Percentiles rank a stretch among this genome's conserved stretches.
phyloP scores from a whole-genome alignment of 768 basidiomycete genomes.

The Wakefieldia striispora region DNA sequence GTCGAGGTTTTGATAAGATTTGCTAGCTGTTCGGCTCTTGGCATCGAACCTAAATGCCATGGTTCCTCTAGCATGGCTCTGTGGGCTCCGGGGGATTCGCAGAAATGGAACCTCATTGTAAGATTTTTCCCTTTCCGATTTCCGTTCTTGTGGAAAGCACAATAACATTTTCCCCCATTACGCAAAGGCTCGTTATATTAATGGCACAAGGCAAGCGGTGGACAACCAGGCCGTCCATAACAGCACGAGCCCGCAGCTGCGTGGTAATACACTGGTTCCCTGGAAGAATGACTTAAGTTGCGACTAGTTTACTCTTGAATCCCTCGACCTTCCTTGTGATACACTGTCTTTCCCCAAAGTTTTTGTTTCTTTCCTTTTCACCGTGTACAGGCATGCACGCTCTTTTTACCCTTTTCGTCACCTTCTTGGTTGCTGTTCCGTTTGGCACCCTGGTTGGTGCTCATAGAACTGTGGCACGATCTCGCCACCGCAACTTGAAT shows the following conservation, averaged over 20 bases:
- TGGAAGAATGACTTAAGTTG: conserved; percentile 4
- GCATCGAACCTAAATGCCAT: conserved; percentile 18
- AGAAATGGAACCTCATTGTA: not conserved
- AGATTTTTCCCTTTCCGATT: not conserved
- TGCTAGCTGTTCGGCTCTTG: conserved; percentile 42
- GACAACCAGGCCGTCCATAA: not conserved
- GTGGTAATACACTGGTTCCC: conserved; percentile 1
- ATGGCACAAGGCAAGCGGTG: conserved; percentile 17
- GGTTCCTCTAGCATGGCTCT: not conserved
- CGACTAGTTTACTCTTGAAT: not conserved
- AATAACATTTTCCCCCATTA: conserved; percentile 9
- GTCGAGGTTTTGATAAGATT: conserved; percentile 42
- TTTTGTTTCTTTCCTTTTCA: conserved; percentile 8
- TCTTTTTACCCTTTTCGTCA: conserved; percentile 33
- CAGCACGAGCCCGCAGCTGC: not conserved
- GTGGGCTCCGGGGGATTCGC: too few relatives aligned
- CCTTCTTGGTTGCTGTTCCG: conserved; percentile 31
- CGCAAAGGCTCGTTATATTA: conserved; percentile 5
- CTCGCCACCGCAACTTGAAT: conserved; percentile 32
- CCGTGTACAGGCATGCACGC: conserved; percentile 23
- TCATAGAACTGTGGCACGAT: conserved; percentile 21
- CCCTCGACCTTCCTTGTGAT: not conserved
- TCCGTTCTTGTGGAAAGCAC: conserved; percentile 6
- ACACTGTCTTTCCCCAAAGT: conserved; percentile 1
- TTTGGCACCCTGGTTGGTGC: conserved; percentile 39